Base-by-base conservation (phyloP, 129 eudicot genomes). In the Pseudognaphalium luteoalbum region DNA sequence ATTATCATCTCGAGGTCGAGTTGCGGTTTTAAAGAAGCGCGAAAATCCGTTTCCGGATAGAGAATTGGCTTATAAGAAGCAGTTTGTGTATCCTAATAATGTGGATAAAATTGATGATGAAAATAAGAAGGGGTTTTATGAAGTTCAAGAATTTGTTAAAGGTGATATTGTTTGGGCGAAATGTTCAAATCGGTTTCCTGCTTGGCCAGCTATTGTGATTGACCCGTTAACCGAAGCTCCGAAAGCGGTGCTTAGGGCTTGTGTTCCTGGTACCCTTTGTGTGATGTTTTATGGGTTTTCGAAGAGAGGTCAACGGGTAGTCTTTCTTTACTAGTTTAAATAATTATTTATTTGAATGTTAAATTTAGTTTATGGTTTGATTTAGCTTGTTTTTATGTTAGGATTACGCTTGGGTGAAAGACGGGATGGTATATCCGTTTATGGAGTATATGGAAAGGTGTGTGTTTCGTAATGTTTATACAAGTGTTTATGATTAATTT, bases 331-430 rank as follows among this genome's bases (percentile, higher is more conserved):
- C 20, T 63, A 42, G 21, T 56, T 44, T 42, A 7, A 4, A 19
- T 59, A 19, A 35, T 66, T 51, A 4, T 73, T 73, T 42, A 4
- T n/a, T n/a, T 15, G 65, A 52, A 71, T 6, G 50, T 44, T 30
- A 47, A 14, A 47, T 58, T 30, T 64, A 54, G 15, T 58, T 66
- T 28, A 15, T 73, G 59, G 12, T 21, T 39, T 80, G 19, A 78
- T 29, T n/a, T 76, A 29, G 44, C 66, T 65, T 47, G 22, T 62
- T 66, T 28, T 76, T 47, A 50, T 73, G 59, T 21, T 87, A 93
- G 97, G 98, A 93, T 78, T 93, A 93, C 82, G 95, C 86, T n/a
- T 93, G 98, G 97, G 86, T 93, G 34, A 93, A 88, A 78, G 88
- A 88, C 25, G 97, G 98, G 51, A 88, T 93, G 97, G 70, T 91